Conservation (phyloP, 2,329 filamentous ascomycete species). For the Botrytis galanthina region DNA sequence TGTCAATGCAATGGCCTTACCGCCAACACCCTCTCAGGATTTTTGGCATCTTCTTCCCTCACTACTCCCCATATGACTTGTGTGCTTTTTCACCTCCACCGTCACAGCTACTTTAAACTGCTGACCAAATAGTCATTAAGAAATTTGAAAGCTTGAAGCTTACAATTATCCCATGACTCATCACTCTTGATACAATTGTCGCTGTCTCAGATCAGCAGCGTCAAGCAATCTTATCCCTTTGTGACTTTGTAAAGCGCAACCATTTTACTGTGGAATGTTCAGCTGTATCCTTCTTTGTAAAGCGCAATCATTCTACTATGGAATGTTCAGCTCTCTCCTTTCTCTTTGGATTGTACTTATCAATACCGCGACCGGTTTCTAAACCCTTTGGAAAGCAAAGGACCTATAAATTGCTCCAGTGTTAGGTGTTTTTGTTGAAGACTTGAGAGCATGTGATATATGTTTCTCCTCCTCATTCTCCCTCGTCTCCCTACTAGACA, state of each 20-base stretch:
- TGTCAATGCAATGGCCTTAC: background rate
- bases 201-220: background rate
- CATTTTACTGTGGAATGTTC: background rate
- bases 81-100: background rate
- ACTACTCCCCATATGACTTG: background rate
- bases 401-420: background rate
- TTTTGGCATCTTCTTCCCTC: background rate
- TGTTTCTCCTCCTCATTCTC: background rate
- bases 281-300: background rate
- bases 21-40: background rate
- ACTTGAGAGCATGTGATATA: background rate
- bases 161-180: background rate
- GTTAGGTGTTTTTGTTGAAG: background rate
- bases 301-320: background rate
- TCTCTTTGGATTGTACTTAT: background rate
- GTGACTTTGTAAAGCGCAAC: background rate
- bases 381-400: background rate
- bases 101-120: background rate
- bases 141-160: background rate
- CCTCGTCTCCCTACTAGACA: background rate
- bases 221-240: background rate
- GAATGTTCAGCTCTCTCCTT: background rate
- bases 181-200: background rate
- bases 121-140: background rate
- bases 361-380: background rate